Evolutionary conservation across 495 filamentous ascomycete species (phyloP).

Genomic region (Penicillium desertorum): DNA sequence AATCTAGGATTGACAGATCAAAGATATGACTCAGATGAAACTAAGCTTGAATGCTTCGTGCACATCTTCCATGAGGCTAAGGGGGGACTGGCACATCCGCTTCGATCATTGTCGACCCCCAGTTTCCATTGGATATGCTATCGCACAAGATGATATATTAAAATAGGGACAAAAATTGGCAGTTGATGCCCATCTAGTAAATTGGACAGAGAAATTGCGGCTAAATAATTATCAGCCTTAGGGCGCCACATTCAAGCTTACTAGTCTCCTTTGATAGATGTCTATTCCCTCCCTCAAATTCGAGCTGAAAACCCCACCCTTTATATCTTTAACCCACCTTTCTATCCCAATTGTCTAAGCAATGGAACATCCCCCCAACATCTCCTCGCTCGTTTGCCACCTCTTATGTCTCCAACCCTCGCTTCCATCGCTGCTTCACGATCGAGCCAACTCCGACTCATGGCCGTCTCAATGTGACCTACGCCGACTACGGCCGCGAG

Average conservation of each 20-base stretch:
- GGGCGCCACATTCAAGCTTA: background rate
- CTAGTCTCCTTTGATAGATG: background rate
- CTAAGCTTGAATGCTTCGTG: too few relatives aligned
- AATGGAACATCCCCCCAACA: conserved; percentile 1
- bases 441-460: conserved; percentile 17
- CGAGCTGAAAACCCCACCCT: background rate
- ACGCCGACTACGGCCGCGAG: conserved; percentile 27
- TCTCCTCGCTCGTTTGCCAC: conserved; percentile 14
- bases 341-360: background rate
- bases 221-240: background rate
- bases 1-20: too few relatives aligned
- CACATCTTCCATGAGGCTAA: too few relatives aligned
- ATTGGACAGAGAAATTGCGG: background rate
- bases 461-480: conserved; percentile 29
- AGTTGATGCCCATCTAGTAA: background rate
- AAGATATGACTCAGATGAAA: too few relatives aligned
- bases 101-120: too few relatives aligned
- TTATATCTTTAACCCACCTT: background rate
- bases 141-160: background rate
- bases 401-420: conserved; percentile 24
- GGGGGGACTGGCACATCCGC: too few relatives aligned
- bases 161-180: background rate
- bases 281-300: background rate
- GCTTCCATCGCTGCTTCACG: conserved; percentile 31
- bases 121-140: background rate